Evolutionary conservation across 1,139 yeast species (phyloP).

Genomic region (Geotrichum macrosporum): DNA sequence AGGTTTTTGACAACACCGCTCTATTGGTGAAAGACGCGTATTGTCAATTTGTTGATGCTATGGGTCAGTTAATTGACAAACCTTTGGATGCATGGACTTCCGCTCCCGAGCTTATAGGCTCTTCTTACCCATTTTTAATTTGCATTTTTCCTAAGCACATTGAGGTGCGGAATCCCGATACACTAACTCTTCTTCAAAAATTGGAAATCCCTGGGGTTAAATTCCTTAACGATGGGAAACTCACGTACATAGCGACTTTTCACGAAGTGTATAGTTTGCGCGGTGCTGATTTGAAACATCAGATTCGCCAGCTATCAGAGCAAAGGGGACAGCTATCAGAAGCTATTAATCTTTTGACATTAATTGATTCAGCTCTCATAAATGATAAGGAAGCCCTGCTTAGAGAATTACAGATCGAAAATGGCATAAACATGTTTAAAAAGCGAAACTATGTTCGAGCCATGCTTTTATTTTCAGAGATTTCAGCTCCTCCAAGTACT

Average conservation of each 20-base stretch:
- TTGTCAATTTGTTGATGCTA: slow-evolving; percentile 26
- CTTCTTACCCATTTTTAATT: slow-evolving; percentile 36
- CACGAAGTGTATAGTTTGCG: slow-evolving; percentile 31
- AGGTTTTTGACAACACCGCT: slow-evolving; percentile 23
- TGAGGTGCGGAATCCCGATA: slow-evolving; percentile 36
- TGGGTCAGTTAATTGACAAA: slow-evolving; percentile 26
- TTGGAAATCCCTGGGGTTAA: slow-evolving; percentile 28
- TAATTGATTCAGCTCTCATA: slow-evolving; percentile 37
- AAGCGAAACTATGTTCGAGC: slow-evolving; percentile 40
- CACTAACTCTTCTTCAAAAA: slow-evolving; percentile 31
- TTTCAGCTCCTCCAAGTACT: slow-evolving; percentile 54
- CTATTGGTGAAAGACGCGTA: slow-evolving; percentile 31
- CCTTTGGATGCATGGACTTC: slow-evolving; percentile 27
- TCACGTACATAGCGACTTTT: slow-evolving; percentile 30
- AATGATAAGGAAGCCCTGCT: slow-evolving; percentile 38
- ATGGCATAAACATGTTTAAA: slow-evolving; percentile 41
- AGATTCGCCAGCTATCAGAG: slow-evolving; percentile 33
- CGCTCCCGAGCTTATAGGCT: slow-evolving; percentile 32
- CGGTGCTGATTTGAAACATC: slow-evolving; percentile 33
- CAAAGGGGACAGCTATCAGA: slow-evolving; percentile 34
- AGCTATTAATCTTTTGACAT: slow-evolving; percentile 44
- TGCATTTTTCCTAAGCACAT: slow-evolving; percentile 28
- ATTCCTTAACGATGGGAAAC: slow-evolving; percentile 25
- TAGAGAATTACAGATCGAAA: slow-evolving; percentile 45
- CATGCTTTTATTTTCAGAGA: slow-evolving; percentile 47